phyloP scores from a whole-genome alignment of 371 early-diverging fungal genomes.

The Mortierella sp. region DNA sequence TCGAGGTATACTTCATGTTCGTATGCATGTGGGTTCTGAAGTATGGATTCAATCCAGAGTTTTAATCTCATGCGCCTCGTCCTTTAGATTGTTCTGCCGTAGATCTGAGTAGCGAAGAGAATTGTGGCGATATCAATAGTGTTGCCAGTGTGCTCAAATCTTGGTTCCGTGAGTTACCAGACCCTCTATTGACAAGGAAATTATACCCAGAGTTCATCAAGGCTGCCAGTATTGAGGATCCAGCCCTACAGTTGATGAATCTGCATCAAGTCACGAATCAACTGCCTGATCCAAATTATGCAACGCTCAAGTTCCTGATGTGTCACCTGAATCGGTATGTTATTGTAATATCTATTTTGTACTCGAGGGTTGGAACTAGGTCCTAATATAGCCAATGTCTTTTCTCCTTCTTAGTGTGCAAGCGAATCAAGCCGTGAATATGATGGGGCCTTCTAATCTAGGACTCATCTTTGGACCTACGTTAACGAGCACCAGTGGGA shows the following conservation, averaged over 20 bases:
- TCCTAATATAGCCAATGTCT: constrained; percentile 8
- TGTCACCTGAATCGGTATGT: constrained; percentile 77
- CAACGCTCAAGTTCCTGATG: constrained; percentile 80
- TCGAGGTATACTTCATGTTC: constrained; percentile 58
- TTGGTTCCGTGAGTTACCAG: constrained; percentile 93
- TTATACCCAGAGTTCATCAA: constrained; percentile 75
- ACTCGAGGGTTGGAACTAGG: not conserved
- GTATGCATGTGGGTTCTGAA: not conserved
- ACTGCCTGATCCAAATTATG: constrained; percentile 83
- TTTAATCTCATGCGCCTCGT: not conserved
- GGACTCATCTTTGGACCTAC: constrained; percentile 94
- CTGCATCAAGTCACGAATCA: constrained; percentile 76
- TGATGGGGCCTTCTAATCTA: constrained; percentile 89
- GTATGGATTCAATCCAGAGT: not conserved
- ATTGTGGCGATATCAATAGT: constrained; percentile 80
- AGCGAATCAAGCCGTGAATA: constrained; percentile 80
- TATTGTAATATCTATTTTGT: not conserved
- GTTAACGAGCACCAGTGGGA: constrained; percentile 70
- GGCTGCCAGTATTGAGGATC: constrained; percentile 78
- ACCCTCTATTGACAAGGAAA: constrained; percentile 79
- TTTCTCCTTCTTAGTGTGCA: constrained; percentile 69
- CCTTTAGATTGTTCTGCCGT: constrained; percentile 69
- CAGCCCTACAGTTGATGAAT: constrained; percentile 67
- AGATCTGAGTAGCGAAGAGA: constrained; percentile 68
- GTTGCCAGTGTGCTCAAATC: constrained; percentile 89